Evolutionary conservation across 2,329 filamentous ascomycete species (phyloP).

Genomic region (Pyricularia sp.): DNA sequence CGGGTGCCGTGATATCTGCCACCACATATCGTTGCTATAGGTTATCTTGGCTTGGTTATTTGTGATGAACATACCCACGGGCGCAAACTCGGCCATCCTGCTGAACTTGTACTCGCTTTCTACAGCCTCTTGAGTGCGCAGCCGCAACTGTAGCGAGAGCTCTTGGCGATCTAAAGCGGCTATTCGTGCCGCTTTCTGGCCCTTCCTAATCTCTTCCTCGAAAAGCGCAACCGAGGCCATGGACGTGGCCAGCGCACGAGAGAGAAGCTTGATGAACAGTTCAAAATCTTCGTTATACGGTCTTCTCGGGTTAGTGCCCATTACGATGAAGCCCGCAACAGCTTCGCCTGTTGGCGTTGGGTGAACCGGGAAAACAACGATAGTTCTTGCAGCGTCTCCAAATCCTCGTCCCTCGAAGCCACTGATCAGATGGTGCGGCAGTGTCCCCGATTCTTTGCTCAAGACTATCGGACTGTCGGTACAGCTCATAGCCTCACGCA

Average conservation of each 20-base stretch:
- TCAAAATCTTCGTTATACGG: slow-evolving; percentile 67
- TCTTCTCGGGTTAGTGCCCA: slow-evolving; percentile 61
- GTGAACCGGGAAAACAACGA: slow-evolving; percentile 61
- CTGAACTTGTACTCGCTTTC: slow-evolving; percentile 56
- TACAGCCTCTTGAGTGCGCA: slow-evolving; percentile 38
- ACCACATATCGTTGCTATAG: slow-evolving; percentile 63
- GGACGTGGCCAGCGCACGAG: slow-evolving; percentile 53
- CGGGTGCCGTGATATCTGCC: slow-evolving; percentile 36
- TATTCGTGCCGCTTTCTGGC: slow-evolving; percentile 46
- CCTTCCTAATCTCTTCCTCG: slow-evolving; percentile 59
- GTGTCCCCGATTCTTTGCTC: slow-evolving; percentile 36
- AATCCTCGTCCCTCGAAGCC: slow-evolving; percentile 56
- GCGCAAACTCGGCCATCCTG: slow-evolving; percentile 62
- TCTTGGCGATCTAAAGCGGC: slow-evolving; percentile 59
- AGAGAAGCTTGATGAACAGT: slow-evolving; percentile 50
- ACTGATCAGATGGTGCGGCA: slow-evolving; percentile 48
- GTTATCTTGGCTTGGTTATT: slow-evolving; percentile 54
- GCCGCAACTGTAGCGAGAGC: slow-evolving; percentile 55
- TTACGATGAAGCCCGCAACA: slow-evolving; percentile 57
- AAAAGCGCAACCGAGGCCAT: slow-evolving; percentile 62
- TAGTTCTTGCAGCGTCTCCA: slow-evolving; percentile 51
- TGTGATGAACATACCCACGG: slow-evolving; percentile 67
- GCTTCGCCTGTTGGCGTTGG: slow-evolving; percentile 51
- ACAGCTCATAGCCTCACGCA: slow-evolving; percentile 26
- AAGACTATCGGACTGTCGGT: slow-evolving; percentile 29